Evolutionary conservation across 495 filamentous ascomycete species (phyloP).

Genomic region (Neurospora cerealis): DNA sequence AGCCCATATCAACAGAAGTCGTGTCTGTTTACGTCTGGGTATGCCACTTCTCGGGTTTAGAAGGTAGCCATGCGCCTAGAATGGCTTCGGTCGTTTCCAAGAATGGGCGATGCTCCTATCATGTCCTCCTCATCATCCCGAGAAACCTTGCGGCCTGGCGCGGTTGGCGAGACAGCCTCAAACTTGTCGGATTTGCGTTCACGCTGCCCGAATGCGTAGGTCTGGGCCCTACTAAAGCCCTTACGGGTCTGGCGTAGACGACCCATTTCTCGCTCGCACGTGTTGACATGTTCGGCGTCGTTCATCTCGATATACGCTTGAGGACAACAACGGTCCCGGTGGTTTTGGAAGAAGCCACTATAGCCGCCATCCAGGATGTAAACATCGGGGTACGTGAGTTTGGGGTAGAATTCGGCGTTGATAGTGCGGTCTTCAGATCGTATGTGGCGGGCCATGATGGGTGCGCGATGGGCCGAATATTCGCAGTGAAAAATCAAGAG

Average conservation of each 20-base stretch:
- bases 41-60: slow-evolving; percentile 23
- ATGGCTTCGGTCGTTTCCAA: slow-evolving; percentile 40
- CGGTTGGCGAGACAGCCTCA: slow-evolving; percentile 58
- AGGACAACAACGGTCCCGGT: slow-evolving; percentile 73
- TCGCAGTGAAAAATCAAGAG: slow-evolving; percentile 94
- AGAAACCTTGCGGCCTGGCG: slow-evolving; percentile 40
- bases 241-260: slow-evolving; percentile 68
- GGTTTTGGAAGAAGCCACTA: slow-evolving; percentile 74
- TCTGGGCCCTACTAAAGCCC: slow-evolving; percentile 80
- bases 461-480: slow-evolving; percentile 95
- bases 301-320: slow-evolving; percentile 96
- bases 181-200: slow-evolving; percentile 16
- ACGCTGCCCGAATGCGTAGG: slow-evolving; percentile 80
- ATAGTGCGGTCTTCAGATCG: slow-evolving; percentile 74
- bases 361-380: slow-evolving; percentile 98
- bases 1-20: not conserved
- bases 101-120: slow-evolving; percentile 44
- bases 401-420: slow-evolving; percentile 77
- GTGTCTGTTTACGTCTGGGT: not conserved
- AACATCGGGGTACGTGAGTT: slow-evolving; percentile 84
- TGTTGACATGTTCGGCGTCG: slow-evolving; percentile 75
- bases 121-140: slow-evolving; percentile 34
- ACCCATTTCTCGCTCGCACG: slow-evolving; percentile 88
- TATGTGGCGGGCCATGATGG: slow-evolving; percentile 86
- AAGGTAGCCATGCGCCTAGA: slow-evolving; percentile 67